phyloP scores from a whole-genome alignment of 2,329 filamentous ascomycete genomes.

The Catunica adiposa region DNA sequence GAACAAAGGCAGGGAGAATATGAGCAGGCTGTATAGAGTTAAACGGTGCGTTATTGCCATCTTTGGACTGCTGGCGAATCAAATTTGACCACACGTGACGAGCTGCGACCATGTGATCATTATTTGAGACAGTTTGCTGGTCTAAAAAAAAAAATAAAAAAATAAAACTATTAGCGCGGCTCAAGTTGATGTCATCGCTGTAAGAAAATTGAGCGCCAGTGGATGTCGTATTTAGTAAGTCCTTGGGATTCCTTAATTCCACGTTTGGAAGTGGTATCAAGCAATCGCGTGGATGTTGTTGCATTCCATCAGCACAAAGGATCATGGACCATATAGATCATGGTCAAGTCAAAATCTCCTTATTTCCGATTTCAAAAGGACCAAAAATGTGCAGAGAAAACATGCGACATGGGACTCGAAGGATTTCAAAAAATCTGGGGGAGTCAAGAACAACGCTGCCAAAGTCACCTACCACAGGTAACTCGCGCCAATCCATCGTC shows the following conservation, averaged over 20 bases:
- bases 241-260: too few species aligned
- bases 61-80: constrained; percentile 5
- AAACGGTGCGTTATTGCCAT: constrained; percentile 15
- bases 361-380: background rate
- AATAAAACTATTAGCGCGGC: background rate
- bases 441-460: background rate
- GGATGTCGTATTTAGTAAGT: too few species aligned
- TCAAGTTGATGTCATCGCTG: too few species aligned
- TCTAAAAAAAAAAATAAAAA: constrained; percentile 13
- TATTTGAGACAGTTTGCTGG: constrained; percentile 19
- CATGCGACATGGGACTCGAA: constrained; percentile 21
- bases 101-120: constrained; percentile 11
- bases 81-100: constrained; percentile 10
- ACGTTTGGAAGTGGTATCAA: too few species aligned
- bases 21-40: constrained; percentile 1
- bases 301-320: too few species aligned
- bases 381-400: background rate
- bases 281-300: too few species aligned
- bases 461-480: background rate
- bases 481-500: background rate
- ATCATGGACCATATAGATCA: background rate
- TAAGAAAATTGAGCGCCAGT: too few species aligned
- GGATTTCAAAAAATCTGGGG: constrained; percentile 1
- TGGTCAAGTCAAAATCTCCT: too few species aligned
- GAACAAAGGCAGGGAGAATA: constrained; percentile 53